Percentiles rank a stretch among this genome's conserved stretches.
These are phyloP conservation scores for Chlorella sp. DNA, from an alignment of 139 green algal species.

Conservation along the genomic window DNA sequence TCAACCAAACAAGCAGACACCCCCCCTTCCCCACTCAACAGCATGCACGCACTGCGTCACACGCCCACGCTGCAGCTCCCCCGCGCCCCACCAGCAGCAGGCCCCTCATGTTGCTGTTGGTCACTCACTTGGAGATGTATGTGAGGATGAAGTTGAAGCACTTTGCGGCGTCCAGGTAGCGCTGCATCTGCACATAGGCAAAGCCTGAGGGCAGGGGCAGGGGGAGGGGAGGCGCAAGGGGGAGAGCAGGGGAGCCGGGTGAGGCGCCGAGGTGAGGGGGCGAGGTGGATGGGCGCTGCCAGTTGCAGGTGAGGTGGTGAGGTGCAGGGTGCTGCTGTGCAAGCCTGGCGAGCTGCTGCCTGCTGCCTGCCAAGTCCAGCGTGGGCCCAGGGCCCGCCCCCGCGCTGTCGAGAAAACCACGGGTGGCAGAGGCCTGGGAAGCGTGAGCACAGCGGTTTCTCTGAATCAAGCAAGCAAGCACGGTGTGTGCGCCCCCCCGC, in stretches of 20 bases:
- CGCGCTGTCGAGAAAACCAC: too few relatives aligned
- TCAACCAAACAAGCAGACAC: background rate
- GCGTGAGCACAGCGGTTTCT: too few relatives aligned
- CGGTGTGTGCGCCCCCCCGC: too few relatives aligned
- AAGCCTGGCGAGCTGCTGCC: background rate
- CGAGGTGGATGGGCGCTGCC: background rate
- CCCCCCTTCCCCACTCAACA: background rate
- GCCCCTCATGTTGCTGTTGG: too few relatives aligned
- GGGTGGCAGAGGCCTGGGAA: too few relatives aligned
- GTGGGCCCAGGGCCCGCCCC: too few relatives aligned
- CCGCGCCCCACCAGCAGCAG: too few relatives aligned
- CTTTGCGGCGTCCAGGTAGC: constrained; percentile 87
- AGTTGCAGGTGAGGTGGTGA: background rate
- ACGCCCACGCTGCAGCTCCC: background rate
- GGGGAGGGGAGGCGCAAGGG: background rate
- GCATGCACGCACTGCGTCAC: background rate
- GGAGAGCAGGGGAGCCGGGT: background rate
- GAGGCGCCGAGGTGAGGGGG: background rate
- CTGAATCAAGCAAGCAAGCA: too few relatives aligned
- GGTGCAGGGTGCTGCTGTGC: background rate
- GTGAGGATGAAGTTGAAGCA: constrained; percentile 90
- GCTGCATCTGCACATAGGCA: constrained; percentile 90
- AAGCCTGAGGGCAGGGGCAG: constrained; percentile 70
- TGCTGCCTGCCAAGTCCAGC: too few relatives aligned
- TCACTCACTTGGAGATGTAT: constrained; percentile 77